Conservation (phyloP, 1,284 basidiomycete species). For the Rhodotorula sp. region DNA sequence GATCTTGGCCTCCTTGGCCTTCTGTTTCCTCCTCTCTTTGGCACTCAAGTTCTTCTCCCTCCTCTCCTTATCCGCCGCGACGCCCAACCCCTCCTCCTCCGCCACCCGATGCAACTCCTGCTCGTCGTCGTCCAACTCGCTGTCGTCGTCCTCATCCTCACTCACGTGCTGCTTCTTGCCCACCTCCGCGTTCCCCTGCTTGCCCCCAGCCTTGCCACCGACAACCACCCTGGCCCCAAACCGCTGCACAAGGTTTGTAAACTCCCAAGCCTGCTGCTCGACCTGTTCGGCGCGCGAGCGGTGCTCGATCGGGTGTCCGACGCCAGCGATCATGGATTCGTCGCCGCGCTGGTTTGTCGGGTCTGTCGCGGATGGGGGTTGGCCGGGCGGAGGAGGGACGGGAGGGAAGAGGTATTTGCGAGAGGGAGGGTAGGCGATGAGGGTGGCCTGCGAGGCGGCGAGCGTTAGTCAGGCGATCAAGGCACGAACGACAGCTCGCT, state of each 20-base stretch:
- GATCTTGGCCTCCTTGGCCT: constrained; percentile 49
- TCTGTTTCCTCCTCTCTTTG: constrained; percentile 49
- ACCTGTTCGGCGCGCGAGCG: constrained; percentile 52
- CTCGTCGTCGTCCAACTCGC: constrained; percentile 22
- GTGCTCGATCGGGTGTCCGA: constrained; percentile 49
- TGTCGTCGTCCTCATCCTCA: constrained; percentile 25
- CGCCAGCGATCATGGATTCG: constrained; percentile 50
- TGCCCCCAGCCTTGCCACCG: constrained; percentile 46
- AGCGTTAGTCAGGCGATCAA: not conserved
- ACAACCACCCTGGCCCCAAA: constrained; percentile 49
- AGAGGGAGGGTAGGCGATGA: constrained; percentile 55
- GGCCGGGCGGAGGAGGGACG: constrained; percentile 48
- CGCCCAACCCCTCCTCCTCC: constrained; percentile 42
- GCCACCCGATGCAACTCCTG: constrained; percentile 44
- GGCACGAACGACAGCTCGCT: not conserved
- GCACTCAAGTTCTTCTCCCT: constrained; percentile 44
- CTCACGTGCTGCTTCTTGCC: constrained; percentile 47
- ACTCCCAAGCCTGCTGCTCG: constrained; percentile 54
- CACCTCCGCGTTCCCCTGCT: constrained; percentile 50
- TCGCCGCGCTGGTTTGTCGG: constrained; percentile 52
- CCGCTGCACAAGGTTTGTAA: constrained; percentile 49
- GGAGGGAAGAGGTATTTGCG: constrained; percentile 55
- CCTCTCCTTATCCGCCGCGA: constrained; percentile 33
- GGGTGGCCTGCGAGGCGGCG: constrained; percentile 43
- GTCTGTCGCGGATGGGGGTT: constrained; percentile 51